Percentiles rank a stretch among this genome's conserved stretches.
phyloP scores from a whole-genome alignment of 2,329 filamentous ascomycete genomes.

The Pseudocercospora fijiensis region DNA sequence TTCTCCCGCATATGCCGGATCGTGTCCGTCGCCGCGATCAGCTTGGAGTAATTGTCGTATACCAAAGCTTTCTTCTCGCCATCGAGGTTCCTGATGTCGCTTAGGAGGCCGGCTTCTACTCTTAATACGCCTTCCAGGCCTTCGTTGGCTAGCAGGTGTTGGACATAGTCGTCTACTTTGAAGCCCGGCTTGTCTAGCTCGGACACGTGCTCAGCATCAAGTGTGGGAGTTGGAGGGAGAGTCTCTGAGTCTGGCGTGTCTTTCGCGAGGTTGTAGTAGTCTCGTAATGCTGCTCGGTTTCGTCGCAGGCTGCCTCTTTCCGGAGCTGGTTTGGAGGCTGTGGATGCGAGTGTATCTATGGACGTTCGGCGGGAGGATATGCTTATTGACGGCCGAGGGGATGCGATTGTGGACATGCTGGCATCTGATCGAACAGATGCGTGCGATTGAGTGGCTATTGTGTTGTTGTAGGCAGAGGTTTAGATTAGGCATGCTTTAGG shows the following conservation, averaged over 20 bases:
- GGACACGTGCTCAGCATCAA: conserved; percentile 60
- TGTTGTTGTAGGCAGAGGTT: background rate
- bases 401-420: conserved; percentile 60
- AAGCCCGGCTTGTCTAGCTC: conserved; percentile 76
- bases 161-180: conserved; percentile 68
- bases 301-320: conserved; percentile 53
- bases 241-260: background rate
- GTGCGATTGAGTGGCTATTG: background rate
- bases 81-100: conserved; percentile 83
- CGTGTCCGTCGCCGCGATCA: conserved; percentile 94
- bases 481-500: background rate
- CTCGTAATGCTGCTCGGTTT: conserved; percentile 83
- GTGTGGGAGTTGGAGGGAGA: conserved; percentile 32
- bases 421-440: background rate
- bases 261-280: conserved; percentile 83
- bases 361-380: conserved; percentile 70
- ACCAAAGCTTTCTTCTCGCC: conserved; percentile 96
- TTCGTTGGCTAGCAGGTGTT: conserved; percentile 59
- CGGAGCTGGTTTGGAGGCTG: conserved; percentile 28
- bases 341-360: conserved; percentile 54
- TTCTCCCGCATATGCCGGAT: conserved; percentile 84
- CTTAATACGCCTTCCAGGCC: conserved; percentile 67
- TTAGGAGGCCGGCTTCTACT: conserved; percentile 67
- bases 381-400: conserved; percentile 59
- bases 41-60: conserved; percentile 96